These are phyloP conservation scores for Fusarium torreyae DNA, from an alignment of 2,329 filamentous ascomycete genomes.

Conservation along the genomic window DNA sequence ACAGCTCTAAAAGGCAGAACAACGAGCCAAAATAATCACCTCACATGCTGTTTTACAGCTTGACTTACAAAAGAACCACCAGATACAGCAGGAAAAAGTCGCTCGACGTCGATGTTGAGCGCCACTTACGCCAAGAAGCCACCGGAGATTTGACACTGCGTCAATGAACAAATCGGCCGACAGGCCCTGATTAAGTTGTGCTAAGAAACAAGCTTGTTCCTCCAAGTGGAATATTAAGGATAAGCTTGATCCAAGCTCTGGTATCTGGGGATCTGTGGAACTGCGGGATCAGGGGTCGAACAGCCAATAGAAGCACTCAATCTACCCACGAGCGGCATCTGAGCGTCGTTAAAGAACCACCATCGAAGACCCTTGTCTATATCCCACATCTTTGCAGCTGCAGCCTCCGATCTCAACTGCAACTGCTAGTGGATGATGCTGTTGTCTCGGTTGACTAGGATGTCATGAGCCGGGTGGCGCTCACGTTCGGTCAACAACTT, in stretches of 20 bases:
- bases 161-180: conserved; percentile 32
- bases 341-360: conserved; percentile 20
- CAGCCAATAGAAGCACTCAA: conserved; percentile 37
- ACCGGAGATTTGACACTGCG: conserved; percentile 11
- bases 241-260: conserved; percentile 38
- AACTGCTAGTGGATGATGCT: conserved; percentile 6
- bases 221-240: conserved; percentile 11
- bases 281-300: conserved; percentile 30
- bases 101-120: background rate
- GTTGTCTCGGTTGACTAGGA: conserved; percentile 17
- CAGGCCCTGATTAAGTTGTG: conserved; percentile 36
- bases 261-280: conserved; percentile 35
- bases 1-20: no score
- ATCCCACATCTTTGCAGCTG: background rate
- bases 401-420: conserved; percentile 38
- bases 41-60: background rate
- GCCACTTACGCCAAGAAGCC: conserved; percentile 21
- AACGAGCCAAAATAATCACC: no score
- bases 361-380: conserved; percentile 23
- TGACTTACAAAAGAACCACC: no score
- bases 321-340: conserved; percentile 45
- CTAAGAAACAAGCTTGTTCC: conserved; percentile 46
- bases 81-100: background rate
- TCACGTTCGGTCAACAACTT: conserved; percentile 46
- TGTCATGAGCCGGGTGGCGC: conserved; percentile 33